phyloP scores from a whole-genome alignment of 257 asterid species.

The Schizonepeta tenuifolia region DNA sequence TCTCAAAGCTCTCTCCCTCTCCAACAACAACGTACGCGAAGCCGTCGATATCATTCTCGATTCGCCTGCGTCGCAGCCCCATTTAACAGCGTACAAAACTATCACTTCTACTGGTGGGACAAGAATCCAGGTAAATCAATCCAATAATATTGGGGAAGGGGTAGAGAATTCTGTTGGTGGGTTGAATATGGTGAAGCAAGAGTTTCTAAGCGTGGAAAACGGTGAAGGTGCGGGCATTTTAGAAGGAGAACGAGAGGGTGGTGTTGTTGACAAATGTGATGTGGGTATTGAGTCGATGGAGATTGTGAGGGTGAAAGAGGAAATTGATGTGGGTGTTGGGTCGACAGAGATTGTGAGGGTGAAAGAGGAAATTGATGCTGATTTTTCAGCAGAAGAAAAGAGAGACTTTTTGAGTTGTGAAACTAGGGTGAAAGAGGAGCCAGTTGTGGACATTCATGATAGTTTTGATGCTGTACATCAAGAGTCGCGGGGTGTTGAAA shows the following conservation, averaged over 20 bases:
- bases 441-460: no score
- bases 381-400: no score
- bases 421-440: conserved; percentile 43
- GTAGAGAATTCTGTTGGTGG: conserved; percentile 4
- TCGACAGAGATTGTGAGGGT: conserved; percentile 26
- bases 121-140: conserved; percentile 43
- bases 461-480: conserved; percentile 28
- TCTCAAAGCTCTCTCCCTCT: conserved; percentile 35
- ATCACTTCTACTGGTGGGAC: conserved; percentile 62
- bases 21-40: conserved; percentile 32
- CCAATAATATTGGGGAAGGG: conserved; percentile 13
- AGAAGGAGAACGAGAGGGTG: conserved; percentile 14
- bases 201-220: conserved; percentile 15
- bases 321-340: conserved; percentile 29
- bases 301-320: conserved; percentile 41
- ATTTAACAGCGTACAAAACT: conserved; percentile 43
- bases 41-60: conserved; percentile 39
- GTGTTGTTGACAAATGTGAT: conserved; percentile 17
- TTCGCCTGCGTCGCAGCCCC: conserved; percentile 23
- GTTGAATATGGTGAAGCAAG: conserved; percentile 23
- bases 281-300: conserved; percentile 14
- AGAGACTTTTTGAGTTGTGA: no score
- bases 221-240: conserved; percentile 22
- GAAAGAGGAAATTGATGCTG: no score
- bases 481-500: conserved; percentile 16